Percentiles rank a stretch among this genome's conserved stretches.
phyloP scores from a whole-genome alignment of 345 rosid species.

The Nasturtium officinale region DNA sequence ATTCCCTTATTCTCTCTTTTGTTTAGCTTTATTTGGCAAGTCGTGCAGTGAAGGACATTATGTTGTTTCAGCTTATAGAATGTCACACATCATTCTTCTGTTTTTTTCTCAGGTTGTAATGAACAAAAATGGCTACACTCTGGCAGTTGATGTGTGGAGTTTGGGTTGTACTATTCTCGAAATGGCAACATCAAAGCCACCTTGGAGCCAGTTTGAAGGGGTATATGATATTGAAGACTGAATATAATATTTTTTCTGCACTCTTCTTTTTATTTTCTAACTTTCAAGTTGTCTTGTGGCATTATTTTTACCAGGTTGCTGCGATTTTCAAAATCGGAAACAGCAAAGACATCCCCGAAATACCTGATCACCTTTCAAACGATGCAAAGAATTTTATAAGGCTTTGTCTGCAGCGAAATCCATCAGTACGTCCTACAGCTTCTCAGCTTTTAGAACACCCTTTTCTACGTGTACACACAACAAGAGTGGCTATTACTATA shows the following conservation, averaged over 20 bases:
- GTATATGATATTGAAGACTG: conserved; percentile 45
- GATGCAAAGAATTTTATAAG: conserved; percentile 78
- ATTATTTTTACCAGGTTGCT: conserved; percentile 72
- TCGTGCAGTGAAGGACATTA: conserved; percentile 14
- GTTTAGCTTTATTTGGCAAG: not conserved
- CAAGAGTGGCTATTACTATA: conserved; percentile 53
- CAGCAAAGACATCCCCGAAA: conserved; percentile 89
- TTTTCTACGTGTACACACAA: conserved; percentile 66
- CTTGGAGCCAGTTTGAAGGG: conserved; percentile 98
- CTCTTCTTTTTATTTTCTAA: conserved; percentile 14
- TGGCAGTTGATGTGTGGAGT: conserved; percentile 94
- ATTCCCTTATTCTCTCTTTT: not conserved
- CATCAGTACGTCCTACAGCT: conserved; percentile 83
- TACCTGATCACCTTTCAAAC: conserved; percentile 85
- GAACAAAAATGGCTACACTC: conserved; percentile 86
- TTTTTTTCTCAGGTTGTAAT: conserved; percentile 69
- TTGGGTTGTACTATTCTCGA: conserved; percentile 97
- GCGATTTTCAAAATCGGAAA: conserved; percentile 97
- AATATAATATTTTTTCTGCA: conserved; percentile 1
- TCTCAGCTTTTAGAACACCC: conserved; percentile 74
- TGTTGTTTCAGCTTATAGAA: conserved; percentile 23
- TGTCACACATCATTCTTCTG: not conserved
- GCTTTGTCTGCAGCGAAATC: conserved; percentile 88
- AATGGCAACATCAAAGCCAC: conserved; percentile 96
- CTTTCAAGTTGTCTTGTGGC: conserved; percentile 18